phyloP scores from a whole-genome alignment of 2,329 filamentous ascomycete species.

The Amauroascus niger region DNA sequence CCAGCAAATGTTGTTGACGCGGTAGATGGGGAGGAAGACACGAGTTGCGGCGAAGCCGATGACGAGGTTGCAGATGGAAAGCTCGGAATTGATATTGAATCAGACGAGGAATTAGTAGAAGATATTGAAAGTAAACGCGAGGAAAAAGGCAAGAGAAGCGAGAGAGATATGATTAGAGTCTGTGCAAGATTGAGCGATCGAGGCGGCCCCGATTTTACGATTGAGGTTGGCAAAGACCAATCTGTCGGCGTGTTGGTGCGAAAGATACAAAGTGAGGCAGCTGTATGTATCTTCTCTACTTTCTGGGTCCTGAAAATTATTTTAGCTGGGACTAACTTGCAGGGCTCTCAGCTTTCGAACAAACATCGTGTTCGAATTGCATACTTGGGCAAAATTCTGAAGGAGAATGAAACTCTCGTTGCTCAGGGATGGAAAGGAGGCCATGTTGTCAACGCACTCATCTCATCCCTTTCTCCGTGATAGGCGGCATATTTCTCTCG shows the following conservation, averaged over 20 bases:
- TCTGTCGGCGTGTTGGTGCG: constrained; percentile 54
- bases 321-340: not conserved
- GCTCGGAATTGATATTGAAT: constrained; percentile 31
- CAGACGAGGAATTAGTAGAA: constrained; percentile 32
- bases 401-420: constrained; percentile 54
- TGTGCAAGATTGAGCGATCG: constrained; percentile 57
- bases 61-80: constrained; percentile 27
- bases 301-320: not conserved
- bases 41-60: constrained; percentile 17
- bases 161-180: constrained; percentile 48
- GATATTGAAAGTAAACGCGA: constrained; percentile 39
- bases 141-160: constrained; percentile 53
- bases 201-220: constrained; percentile 51
- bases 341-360: constrained; percentile 43
- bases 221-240: constrained; percentile 52
- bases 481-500: not conserved
- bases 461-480: constrained; percentile 16
- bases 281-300: constrained; percentile 41
- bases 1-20: constrained; percentile 33
- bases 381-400: constrained; percentile 72
- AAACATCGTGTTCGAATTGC: constrained; percentile 58
- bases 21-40: constrained; percentile 15
- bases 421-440: constrained; percentile 67
- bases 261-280: constrained; percentile 54
- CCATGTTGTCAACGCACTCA: constrained; percentile 67